These are phyloP conservation scores for Rubia balearica DNA, from an alignment of 305 asterid species.

Conservation along the genomic window DNA sequence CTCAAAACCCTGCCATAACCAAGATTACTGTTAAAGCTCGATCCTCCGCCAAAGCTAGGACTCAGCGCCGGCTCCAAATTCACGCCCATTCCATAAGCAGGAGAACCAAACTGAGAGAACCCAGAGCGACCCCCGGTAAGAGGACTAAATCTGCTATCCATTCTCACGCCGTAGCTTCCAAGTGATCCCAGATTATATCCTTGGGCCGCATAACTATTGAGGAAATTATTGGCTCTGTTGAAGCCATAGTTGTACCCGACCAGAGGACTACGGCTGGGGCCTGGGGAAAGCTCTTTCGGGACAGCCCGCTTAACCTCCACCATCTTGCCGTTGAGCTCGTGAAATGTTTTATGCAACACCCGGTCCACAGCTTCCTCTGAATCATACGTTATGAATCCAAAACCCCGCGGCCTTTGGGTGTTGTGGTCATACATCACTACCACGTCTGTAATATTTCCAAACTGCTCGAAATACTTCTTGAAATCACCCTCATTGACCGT, in stretches of 20 bases:
- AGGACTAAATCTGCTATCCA: conserved; percentile 53
- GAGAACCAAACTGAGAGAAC: conserved; percentile 49
- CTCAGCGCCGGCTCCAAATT: conserved; percentile 50
- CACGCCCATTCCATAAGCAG: conserved; percentile 53
- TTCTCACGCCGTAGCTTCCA: conserved; percentile 49
- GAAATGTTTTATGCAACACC: conserved; percentile 63
- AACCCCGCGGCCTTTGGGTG: conserved; percentile 88
- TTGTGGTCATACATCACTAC: conserved; percentile 90
- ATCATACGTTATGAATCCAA: conserved; percentile 77
- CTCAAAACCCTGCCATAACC: conserved; percentile 49
- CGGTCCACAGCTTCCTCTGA: conserved; percentile 78
- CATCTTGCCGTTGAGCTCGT: conserved; percentile 83
- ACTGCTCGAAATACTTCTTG: conserved; percentile 74
- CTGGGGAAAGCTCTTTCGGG: conserved; percentile 76
- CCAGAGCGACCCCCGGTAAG: conserved; percentile 44
- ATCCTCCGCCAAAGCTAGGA: conserved; percentile 46
- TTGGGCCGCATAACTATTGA: conserved; percentile 45
- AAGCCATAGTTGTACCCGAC: conserved; percentile 48
- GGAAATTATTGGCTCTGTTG: conserved; percentile 48
- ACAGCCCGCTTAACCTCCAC: conserved; percentile 88
- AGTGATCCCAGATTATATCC: conserved; percentile 42
- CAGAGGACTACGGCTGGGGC: conserved; percentile 49
- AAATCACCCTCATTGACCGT: conserved; percentile 68
- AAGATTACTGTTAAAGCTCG: conserved; percentile 38
- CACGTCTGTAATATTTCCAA: conserved; percentile 64